Evolutionary conservation across 768 basidiomycete species (phyloP).

Genomic region (Panellus pusillus): DNA sequence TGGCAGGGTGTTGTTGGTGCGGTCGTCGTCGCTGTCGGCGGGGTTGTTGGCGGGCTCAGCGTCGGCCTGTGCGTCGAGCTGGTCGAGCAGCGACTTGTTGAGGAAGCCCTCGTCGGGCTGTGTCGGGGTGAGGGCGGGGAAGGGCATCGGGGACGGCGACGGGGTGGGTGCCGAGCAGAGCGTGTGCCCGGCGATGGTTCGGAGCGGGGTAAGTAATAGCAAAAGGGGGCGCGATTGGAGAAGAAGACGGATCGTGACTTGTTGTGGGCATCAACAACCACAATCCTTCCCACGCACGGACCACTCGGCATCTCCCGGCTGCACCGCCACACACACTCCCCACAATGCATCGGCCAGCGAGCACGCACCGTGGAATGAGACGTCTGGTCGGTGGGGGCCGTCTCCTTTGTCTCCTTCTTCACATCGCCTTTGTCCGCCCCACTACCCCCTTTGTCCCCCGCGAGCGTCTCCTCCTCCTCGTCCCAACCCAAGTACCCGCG

Average conservation of each 20-base stretch:
- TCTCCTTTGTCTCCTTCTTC: no score
- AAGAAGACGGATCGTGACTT: slow-evolving; percentile 26
- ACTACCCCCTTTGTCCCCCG: background rate
- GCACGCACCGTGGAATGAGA: no score
- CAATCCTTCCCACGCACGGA: slow-evolving; percentile 9
- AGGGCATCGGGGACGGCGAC: slow-evolving; percentile 48
- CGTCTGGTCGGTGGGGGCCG: no score
- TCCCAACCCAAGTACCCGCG: background rate
- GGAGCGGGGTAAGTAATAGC: slow-evolving; percentile 26
- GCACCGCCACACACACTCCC: no score
- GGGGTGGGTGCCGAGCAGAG: background rate
- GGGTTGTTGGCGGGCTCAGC: slow-evolving; percentile 61
- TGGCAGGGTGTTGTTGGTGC: slow-evolving; percentile 56
- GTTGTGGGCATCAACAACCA: background rate
- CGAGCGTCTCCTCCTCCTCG: slow-evolving; percentile 22
- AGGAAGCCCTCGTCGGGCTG: slow-evolving; percentile 75
- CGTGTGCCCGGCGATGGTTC: background rate
- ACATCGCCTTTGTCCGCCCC: background rate
- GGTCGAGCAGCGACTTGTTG: slow-evolving; percentile 81
- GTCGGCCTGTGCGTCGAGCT: slow-evolving; percentile 82
- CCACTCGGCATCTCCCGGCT: background rate
- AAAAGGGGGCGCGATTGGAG: slow-evolving; percentile 20
- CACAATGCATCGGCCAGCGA: no score
- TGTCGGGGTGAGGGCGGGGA: slow-evolving; percentile 39
- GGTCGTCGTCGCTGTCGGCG: slow-evolving; percentile 51